Evolutionary conservation across 108 stramenopile genomes (phyloP).

Genomic region (Cyclotella cryptica): DNA sequence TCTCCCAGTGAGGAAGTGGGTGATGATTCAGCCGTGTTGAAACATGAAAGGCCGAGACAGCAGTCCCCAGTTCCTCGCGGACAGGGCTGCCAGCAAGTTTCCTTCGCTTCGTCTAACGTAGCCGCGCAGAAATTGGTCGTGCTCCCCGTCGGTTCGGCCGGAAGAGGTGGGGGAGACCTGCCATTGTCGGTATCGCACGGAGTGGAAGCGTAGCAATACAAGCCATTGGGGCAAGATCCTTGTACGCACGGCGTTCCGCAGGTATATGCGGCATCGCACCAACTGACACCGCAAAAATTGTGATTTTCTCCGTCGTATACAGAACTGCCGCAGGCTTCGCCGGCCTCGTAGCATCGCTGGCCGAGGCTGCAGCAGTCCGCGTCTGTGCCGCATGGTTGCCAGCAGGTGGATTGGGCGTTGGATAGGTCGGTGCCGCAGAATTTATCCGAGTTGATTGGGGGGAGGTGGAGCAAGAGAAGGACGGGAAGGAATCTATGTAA

Average conservation of each 20-base stretch:
- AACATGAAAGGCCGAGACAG: constrained; percentile 40
- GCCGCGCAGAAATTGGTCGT: constrained; percentile 39
- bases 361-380: constrained; percentile 28
- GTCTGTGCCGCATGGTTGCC: constrained; percentile 43
- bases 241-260: constrained; percentile 44
- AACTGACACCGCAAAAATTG: constrained; percentile 36
- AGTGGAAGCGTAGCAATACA: constrained; percentile 27
- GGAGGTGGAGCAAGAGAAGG: background rate
- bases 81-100: constrained; percentile 53
- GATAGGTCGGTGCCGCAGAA: constrained; percentile 37
- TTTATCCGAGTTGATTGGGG: constrained; percentile 12
- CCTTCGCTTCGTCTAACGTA: constrained; percentile 26
- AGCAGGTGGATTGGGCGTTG: constrained; percentile 35
- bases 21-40: constrained; percentile 31
- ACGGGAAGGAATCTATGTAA: background rate
- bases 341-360: constrained; percentile 26
- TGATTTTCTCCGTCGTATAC: constrained; percentile 20
- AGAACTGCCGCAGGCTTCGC: constrained; percentile 19
- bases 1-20: background rate
- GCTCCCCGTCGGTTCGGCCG: constrained; percentile 12
- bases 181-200: constrained; percentile 45
- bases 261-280: constrained; percentile 48
- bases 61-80: constrained; percentile 44
- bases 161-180: background rate
- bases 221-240: constrained; percentile 27